Conservation (phyloP, 441 rosid genomes). For the Erodium trifolium region DNA sequence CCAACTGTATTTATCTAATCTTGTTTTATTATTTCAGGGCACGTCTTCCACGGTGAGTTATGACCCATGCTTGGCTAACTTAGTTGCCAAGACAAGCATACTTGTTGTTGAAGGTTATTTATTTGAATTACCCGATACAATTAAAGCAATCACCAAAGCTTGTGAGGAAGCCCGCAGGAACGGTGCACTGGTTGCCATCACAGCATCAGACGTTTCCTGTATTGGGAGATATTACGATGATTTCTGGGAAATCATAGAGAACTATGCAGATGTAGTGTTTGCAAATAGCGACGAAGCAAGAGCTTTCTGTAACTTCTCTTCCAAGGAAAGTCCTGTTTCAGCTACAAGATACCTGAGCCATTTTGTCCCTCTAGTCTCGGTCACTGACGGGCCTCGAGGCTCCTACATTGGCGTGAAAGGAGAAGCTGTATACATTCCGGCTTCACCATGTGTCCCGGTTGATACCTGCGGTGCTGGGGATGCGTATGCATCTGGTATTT, state of each 20-base stretch:
- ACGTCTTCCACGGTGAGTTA: conserved; percentile 72
- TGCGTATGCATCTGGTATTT: conserved; percentile 85
- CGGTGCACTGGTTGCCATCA: conserved; percentile 81
- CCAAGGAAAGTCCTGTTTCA: conserved; percentile 59
- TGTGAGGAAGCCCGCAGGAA: conserved; percentile 73
- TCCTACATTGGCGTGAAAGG: conserved; percentile 90
- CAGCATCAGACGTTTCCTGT: conserved; percentile 92
- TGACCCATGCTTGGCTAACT: conserved; percentile 59
- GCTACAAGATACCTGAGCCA: conserved; percentile 90
- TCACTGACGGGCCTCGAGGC: conserved; percentile 83
- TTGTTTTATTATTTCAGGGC: conserved; percentile 41
- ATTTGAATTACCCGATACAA: conserved; percentile 88
- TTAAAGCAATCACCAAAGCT: conserved; percentile 66
- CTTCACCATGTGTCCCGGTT: conserved; percentile 65
- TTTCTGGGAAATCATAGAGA: conserved; percentile 89
- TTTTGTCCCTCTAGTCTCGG: conserved; percentile 79
- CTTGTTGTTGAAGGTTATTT: conserved; percentile 88
- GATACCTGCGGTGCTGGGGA: conserved; percentile 96
- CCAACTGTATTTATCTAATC: no score
- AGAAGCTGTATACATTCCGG: conserved; percentile 81
- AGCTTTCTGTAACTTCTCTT: conserved; percentile 67
- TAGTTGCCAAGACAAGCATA: conserved; percentile 65
- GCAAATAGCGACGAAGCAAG: conserved; percentile 88
- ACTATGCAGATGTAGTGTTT: conserved; percentile 70
- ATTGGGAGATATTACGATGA: conserved; percentile 86